Base-by-base conservation (phyloP, 768 basidiomycete genomes). In the Psilocybe cubensis region DNA sequence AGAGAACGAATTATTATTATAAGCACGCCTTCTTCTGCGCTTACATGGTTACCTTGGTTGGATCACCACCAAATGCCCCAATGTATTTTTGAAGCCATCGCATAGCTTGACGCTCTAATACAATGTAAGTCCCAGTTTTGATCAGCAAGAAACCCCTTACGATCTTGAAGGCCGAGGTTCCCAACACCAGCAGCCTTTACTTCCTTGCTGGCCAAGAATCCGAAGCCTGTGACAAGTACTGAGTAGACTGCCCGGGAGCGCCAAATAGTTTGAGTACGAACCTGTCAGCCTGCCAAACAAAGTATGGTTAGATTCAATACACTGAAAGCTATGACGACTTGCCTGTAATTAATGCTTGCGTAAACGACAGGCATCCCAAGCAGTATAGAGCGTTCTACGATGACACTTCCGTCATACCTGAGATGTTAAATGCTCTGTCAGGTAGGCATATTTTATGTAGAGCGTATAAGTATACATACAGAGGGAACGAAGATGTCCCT, bases 11-110 rank as follows among this genome's bases (percentile, higher is more conserved):
- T 3, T 21, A 11, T 17, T 3, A 29, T 24, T 17, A 7, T 38
- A 10, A 20, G n/a, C n/a, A n/a, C n/a, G n/a, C n/a, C n/a, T n/a
- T n/a, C n/a, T n/a, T n/a, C n/a, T n/a, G 20, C 17, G 14, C 28
- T 29, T 64, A 84, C 81, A 85, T 78, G 0, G 83, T 84, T 3
- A 86, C 86, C 66, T 83, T 85, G 2, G 66, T 68, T 0, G 83
- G 81, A 68, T 90, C 86, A 8, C 89, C 89, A 1, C 87, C 87
- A 59, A 89, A 90, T 7, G 75, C 72, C 23, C 66, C 61, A 62
- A 89, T 87, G 64, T 90, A 84, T 64, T 84, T 82, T 63, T 87
- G 82, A 1, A 90, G 74, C 88, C 88, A 90, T 52, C 81, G 69
- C 8, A 91, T 65, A 1, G 84, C 86, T 35, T 82, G 70, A n/a